phyloP scores from a whole-genome alignment of 2,329 filamentous ascomycete genomes.

The Ophiognomonia clavigignenti-juglandacearum region DNA sequence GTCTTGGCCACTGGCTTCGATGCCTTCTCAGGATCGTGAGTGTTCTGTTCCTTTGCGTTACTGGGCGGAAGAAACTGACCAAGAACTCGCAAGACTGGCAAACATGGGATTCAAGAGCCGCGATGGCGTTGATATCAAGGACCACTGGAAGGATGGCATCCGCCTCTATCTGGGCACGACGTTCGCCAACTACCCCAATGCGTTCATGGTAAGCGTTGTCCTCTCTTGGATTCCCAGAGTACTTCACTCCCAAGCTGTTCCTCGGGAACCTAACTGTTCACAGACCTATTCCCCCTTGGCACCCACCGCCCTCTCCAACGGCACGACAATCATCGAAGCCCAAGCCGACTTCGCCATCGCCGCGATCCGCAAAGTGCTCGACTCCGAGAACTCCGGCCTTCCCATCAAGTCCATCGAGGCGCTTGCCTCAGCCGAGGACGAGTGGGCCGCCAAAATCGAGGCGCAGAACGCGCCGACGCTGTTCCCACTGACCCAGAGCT shows the following conservation, averaged over 20 bases:
- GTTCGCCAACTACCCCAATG: constrained; percentile 2
- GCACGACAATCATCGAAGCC: background rate
- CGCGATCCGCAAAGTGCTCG: constrained; percentile 6
- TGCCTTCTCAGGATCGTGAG: constrained; percentile 24
- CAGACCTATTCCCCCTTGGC: background rate
- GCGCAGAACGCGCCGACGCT: constrained; percentile 8
- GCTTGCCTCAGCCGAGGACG: constrained; percentile 1
- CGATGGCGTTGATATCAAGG: background rate
- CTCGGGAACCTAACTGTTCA: too few species aligned
- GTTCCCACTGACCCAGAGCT: constrained; percentile 4
- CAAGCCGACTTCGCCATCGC: constrained; percentile 4
- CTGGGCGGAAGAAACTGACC: too few species aligned
- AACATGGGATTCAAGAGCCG: constrained; percentile 10
- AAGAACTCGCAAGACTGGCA: background rate
- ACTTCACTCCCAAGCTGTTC: too few species aligned
- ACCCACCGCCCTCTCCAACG: background rate
- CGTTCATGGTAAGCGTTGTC: too few species aligned
- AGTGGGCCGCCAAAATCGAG: constrained; percentile 2
- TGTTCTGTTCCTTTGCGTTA: background rate
- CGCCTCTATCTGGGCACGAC: constrained; percentile 2
- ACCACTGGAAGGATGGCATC: constrained; percentile 1
- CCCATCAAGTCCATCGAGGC: constrained; percentile 10
- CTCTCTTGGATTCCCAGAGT: too few species aligned
- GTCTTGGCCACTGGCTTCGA: constrained; percentile 32
- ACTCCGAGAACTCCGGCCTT: background rate